Conservation (phyloP, 768 basidiomycete species). For the Strobilomyces confusus region DNA sequence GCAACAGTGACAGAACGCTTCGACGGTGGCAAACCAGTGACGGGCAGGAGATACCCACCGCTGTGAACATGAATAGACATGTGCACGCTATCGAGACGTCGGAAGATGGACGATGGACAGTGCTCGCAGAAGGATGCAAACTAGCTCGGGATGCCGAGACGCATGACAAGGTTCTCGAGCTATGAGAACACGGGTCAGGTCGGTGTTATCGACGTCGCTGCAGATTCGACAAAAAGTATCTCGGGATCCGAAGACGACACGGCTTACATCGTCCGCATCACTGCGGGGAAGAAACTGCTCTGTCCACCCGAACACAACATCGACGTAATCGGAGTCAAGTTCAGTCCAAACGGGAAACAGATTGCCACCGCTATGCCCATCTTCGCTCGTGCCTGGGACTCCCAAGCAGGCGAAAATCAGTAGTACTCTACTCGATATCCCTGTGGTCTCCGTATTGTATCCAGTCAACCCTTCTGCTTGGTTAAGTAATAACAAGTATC, state of each 20-base stretch:
- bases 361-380: neutral
- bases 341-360: neutral
- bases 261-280: neutral
- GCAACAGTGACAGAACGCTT: neutral
- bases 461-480: neutral
- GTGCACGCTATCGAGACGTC: neutral
- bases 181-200: neutral
- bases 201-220: neutral
- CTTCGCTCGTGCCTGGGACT: neutral
- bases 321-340: neutral
- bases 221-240: neutral
- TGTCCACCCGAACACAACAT: neutral
- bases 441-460: neutral
- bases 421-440: neutral
- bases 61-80: neutral
- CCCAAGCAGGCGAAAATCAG: neutral
- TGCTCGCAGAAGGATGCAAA: neutral
- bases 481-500: neutral
- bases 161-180: neutral
- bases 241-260: neutral
- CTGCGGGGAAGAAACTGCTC: neutral
- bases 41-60: neutral
- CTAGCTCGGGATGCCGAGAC: neutral
- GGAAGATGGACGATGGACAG: neutral
- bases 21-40: neutral